Evolutionary conservation across 768 basidiomycete species (phyloP), one percentile per base, ranked within the genome.

Genomic region (Lentinula aciculospora): DNA sequence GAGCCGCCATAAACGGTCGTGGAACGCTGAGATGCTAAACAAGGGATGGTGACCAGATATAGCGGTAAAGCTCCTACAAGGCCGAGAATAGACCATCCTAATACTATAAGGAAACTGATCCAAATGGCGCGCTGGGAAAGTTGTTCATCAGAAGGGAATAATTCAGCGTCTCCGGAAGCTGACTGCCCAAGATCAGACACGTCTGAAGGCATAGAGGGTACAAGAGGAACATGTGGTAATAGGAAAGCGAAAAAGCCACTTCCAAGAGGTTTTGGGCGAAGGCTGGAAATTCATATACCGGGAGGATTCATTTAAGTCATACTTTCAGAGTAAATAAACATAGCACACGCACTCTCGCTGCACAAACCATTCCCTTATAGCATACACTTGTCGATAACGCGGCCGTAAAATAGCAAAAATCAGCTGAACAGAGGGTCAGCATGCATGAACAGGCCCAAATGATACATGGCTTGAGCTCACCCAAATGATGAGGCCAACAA

Each of bases 101-200:
- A 69, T 13, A 79, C 81, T 50, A 92, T 77, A 29, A 85, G 70
- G 48, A 92, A 75, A 39, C 81, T 77, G 31, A 84, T 72, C 81
- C 85, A 89, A 25, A 92, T 74, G 13, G 77, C 77, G n/a, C 88
- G 80, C 66, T 92, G 88, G 60, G 72, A 79, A 59, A 91, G 79
- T 64, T 86, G 77, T 63, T 88, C 88, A 62, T 92, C 89, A 1
- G 89, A 88, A 3, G 88, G 86, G 64, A 89, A 86, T 1, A 82
- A 71, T 56, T 74, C 66, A 1, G 84, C 79, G 62, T 87, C 85
- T 36, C 66, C 67, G 7, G 74, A 72, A 1, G 70, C 62, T 2
- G 82, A 81, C 19, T 76, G 76, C 9, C 81, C 81, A 7, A 81
- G 75, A 58, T 83, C 74, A 4, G 81, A 79, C 10, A 83, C 76